Conservation (phyloP, 2,329 filamentous ascomycete species). For the Monosporascus sp. region DNA sequence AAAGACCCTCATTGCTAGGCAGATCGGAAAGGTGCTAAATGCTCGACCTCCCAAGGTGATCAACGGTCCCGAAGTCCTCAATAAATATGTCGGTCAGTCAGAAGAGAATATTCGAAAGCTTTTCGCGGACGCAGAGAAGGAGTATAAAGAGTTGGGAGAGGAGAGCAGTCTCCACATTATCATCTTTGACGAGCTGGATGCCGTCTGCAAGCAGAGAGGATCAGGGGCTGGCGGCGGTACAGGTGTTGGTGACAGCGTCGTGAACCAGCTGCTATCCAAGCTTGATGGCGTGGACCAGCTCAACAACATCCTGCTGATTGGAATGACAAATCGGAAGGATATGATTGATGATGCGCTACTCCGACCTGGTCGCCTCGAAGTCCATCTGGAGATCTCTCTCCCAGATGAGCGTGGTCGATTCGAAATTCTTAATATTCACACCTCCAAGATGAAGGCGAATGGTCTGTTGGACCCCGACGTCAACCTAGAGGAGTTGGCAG, state of each 20-base stretch:
- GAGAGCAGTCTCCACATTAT: conserved; percentile 95
- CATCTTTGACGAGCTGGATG: conserved; percentile 97
- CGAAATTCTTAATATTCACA: conserved; percentile 88
- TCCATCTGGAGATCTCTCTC: conserved; percentile 93
- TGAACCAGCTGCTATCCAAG: conserved; percentile 92
- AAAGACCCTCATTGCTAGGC: conserved; percentile 91
- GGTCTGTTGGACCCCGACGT: conserved; percentile 76
- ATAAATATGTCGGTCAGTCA: conserved; percentile 95
- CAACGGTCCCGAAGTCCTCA: conserved; percentile 94
- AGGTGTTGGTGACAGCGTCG: conserved; percentile 93
- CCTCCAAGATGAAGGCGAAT: conserved; percentile 78
- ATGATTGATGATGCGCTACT: conserved; percentile 98
- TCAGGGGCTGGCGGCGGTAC: conserved; percentile 85
- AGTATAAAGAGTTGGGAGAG: conserved; percentile 95
- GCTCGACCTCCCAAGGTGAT: conserved; percentile 93
- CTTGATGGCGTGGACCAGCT: conserved; percentile 90
- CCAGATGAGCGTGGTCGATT: conserved; percentile 84
- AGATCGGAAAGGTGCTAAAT: conserved; percentile 97
- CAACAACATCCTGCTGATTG: conserved; percentile 96
- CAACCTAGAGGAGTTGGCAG: conserved; percentile 72
- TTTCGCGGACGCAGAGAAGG: conserved; percentile 94
- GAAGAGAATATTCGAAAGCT: conserved; percentile 97
- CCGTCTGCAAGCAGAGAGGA: conserved; percentile 96
- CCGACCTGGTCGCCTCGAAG: conserved; percentile 87
- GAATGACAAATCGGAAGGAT: conserved; percentile 98